These are phyloP conservation scores for Leccinum subgranulosum DNA, from an alignment of 768 basidiomycete species.

Conservation along the genomic window DNA sequence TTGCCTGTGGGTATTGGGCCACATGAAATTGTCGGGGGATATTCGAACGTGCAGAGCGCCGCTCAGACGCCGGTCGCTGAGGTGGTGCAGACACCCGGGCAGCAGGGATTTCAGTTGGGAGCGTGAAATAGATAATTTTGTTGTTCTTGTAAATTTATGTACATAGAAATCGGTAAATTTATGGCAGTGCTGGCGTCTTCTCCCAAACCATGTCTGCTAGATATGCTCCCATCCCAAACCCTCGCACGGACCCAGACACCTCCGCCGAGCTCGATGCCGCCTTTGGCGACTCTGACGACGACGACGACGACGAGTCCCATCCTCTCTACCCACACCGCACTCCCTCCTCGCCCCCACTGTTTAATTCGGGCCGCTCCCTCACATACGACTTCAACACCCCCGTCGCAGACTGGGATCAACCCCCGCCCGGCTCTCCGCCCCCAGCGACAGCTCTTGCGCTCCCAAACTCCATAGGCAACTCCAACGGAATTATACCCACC, in stretches of 20 bases:
- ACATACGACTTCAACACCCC: constrained; percentile 78
- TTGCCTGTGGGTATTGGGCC: constrained; percentile 19
- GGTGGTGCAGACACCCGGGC: constrained; percentile 18
- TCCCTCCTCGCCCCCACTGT: constrained; percentile 16
- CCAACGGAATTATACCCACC: constrained; percentile 65
- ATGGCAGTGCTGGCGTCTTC: neutral
- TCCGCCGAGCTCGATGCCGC: constrained; percentile 80
- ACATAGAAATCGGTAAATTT: constrained; percentile 9
- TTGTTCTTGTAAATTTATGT: neutral
- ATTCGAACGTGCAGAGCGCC: constrained; percentile 9
- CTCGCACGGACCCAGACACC: constrained; percentile 44
- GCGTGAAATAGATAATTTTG: neutral
- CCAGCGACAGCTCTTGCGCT: constrained; percentile 58
- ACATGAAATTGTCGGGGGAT: constrained; percentile 19
- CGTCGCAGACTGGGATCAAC: constrained; percentile 64
- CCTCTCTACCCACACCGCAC: constrained; percentile 45
- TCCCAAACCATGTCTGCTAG: constrained; percentile 44
- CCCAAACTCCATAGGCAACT: constrained; percentile 71
- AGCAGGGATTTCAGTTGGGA: constrained; percentile 26
- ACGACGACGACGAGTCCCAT: constrained; percentile 45
- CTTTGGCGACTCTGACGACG: constrained; percentile 74
- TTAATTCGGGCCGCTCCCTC: constrained; percentile 27
- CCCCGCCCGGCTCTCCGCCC: constrained; percentile 83
- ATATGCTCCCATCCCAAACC: constrained; percentile 68
- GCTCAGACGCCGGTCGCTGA: constrained; percentile 7